Percentiles rank a stretch among this genome's conserved stretches.
phyloP scores from a whole-genome alignment of 345 rosid genomes.

The Sisymbrium irio region DNA sequence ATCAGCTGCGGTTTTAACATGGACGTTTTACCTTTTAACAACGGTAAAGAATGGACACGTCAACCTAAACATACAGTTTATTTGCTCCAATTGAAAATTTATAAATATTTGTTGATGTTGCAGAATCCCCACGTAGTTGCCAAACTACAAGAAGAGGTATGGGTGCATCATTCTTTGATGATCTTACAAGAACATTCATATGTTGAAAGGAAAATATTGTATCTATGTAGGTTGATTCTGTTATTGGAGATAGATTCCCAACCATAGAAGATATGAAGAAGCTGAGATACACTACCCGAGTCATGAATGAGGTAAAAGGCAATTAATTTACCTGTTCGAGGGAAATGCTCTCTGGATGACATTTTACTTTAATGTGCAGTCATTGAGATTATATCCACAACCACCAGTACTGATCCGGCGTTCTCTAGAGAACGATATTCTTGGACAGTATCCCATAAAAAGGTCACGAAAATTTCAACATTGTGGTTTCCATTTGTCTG shows the following conservation, averaged over 20 bases:
- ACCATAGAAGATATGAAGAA: constrained; percentile 82
- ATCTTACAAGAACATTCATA: constrained; percentile 1
- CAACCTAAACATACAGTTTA: not conserved
- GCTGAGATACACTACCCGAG: constrained; percentile 86
- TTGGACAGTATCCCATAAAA: constrained; percentile 78
- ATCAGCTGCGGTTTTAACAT: constrained; percentile 90
- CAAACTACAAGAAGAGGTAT: constrained; percentile 90
- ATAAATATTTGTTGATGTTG: constrained; percentile 26
- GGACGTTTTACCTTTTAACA: constrained; percentile 91
- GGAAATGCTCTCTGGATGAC: not conserved
- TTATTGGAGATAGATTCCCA: constrained; percentile 85
- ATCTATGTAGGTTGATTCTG: constrained; percentile 70
- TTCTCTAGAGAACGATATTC: constrained; percentile 64
- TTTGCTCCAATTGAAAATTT: not conserved
- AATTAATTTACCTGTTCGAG: not conserved
- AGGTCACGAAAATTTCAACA: constrained; percentile 40
- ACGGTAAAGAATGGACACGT: constrained; percentile 42
- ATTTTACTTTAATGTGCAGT: constrained; percentile 42
- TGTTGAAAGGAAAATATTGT: not conserved
- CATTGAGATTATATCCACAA: constrained; percentile 90
- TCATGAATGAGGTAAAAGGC: constrained; percentile 76
- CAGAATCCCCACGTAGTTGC: constrained; percentile 79
- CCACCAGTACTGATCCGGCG: constrained; percentile 97
- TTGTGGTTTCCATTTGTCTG: not conserved
- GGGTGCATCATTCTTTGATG: not conserved